Conservation (phyloP, 306 rosid species). For the Medicago lupulina region DNA sequence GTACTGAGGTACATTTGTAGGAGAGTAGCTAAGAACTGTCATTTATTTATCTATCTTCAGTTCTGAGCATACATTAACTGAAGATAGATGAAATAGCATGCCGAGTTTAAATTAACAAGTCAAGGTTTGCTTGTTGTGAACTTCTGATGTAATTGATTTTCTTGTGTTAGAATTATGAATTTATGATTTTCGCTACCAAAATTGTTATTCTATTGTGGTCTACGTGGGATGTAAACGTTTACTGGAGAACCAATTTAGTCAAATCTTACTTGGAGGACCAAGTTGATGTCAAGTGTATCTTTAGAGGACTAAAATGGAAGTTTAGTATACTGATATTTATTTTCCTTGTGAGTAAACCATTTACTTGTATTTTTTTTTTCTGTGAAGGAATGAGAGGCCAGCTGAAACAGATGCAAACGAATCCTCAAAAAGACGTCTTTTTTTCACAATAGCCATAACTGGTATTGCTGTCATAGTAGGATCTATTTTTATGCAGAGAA, state of each 20-base stretch:
- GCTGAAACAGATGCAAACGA: constrained; percentile 65
- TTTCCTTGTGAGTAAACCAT: constrained; percentile 20
- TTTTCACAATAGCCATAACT: constrained; percentile 82
- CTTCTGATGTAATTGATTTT: background rate
- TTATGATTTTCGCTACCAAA: background rate
- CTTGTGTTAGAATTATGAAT: background rate
- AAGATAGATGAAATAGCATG: background rate
- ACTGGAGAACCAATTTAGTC: background rate
- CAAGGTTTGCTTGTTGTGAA: background rate
- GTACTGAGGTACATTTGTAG: too few relatives aligned
- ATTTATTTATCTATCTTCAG: too few relatives aligned
- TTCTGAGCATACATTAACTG: background rate
- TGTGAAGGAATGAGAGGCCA: constrained; percentile 69
- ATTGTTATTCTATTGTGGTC: background rate
- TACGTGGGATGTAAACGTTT: background rate
- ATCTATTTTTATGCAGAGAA: constrained; percentile 73
- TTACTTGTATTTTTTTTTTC: background rate
- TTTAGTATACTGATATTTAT: background rate
- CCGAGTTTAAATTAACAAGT: background rate
- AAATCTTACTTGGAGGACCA: background rate
- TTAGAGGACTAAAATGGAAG: background rate
- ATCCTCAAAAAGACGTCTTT: constrained; percentile 60
- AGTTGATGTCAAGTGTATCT: background rate
- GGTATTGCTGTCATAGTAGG: constrained; percentile 89
- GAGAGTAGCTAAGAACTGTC: too few relatives aligned